Evolutionary conservation across 768 basidiomycete species (phyloP), one percentile per base, ranked within the genome.

Genomic region (Megacollybia marginata): DNA sequence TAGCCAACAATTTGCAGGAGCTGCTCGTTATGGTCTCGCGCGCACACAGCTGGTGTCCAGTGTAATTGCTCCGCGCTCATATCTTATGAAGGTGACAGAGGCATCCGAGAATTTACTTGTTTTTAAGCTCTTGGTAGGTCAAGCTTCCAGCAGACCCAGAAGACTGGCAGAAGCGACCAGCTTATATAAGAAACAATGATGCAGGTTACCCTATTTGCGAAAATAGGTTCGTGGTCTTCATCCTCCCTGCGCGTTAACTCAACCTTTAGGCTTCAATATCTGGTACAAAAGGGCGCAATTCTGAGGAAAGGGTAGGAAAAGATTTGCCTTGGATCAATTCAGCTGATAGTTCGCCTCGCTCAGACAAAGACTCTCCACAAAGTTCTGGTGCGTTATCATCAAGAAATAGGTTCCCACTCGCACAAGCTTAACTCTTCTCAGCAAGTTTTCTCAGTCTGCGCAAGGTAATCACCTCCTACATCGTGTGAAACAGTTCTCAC

Each of bases 81-180:
- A 93, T 62, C 78, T 92, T 53, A 89, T 92, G 85, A 88, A 88
- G 73, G 87, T 83, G 57, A 51, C 71, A 48, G 42, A 35, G 12
- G 42, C 28, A 38, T 57, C 36, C 32, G 8, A 23, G 36, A 42
- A 47, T 38, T 34, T 20, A 3, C 31, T 52, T 18, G 5, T 16
- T 43, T 42, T 20, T 9, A 47, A n/a, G 33, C 11, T 16, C 36
- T 15, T 42, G 20, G 8, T 52, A 89, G 85, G 90, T 92, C 53
- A 92, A 92, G 64, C 74, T 94, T 23, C 91, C 90, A 40, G 90
- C 90, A 32, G 92, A 92, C 46, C 75, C 75, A 52, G 88, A 92
- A 59, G 91, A 94, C 65, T 84, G 80, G 71, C 66, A 81, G 62
- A 88, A 84, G 61, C 74, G 92, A n/a, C 91, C 91, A 1, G 89